Percentiles rank a stretch among this genome's conserved stretches.
These are phyloP conservation scores for Wickerhamomyces sp. DNA, from an alignment of 1,139 yeast genomes.

Conservation along the genomic window DNA sequence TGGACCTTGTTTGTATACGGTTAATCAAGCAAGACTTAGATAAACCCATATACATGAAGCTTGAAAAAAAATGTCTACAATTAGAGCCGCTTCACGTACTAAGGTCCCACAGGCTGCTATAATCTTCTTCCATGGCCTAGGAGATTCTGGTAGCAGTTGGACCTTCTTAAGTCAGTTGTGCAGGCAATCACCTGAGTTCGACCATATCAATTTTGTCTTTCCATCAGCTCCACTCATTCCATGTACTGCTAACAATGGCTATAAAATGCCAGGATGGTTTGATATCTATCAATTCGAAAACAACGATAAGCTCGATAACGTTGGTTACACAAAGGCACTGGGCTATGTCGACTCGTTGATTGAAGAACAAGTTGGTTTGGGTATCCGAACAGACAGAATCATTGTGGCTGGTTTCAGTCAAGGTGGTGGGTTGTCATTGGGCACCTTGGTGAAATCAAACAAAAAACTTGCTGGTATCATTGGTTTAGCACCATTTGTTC, in stretches of 20 bases:
- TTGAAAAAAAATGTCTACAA: slow-evolving; percentile 30
- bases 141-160: slow-evolving; percentile 93
- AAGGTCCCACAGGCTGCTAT: slow-evolving; percentile 57
- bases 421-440: slow-evolving; percentile 81
- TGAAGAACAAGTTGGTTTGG: slow-evolving; percentile 54
- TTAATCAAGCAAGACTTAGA: too few species aligned
- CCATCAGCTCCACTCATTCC: slow-evolving; percentile 84
- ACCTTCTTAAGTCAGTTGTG: slow-evolving; percentile 57
- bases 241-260: slow-evolving; percentile 63
- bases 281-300: slow-evolving; percentile 60
- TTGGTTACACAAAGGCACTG: slow-evolving; percentile 59
- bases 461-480: slow-evolving; percentile 73
- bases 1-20: too few species aligned
- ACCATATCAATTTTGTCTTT: slow-evolving; percentile 69
- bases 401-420: slow-evolving; percentile 93
- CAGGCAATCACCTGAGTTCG: slow-evolving; percentile 40
- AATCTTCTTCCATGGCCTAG: slow-evolving; percentile 85
- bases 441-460: slow-evolving; percentile 43
- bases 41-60: too few species aligned
- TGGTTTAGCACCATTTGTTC: slow-evolving; percentile 74
- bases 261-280: slow-evolving; percentile 82
- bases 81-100: slow-evolving; percentile 31
- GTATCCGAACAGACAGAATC: slow-evolving; percentile 66
- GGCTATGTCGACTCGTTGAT: slow-evolving; percentile 48
- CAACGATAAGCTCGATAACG: slow-evolving; percentile 46